Evolutionary conservation across 176 grass and related monocot genomes (phyloP), one percentile per base, ranked within the genome.

Genomic region (Luzula sylvatica): DNA sequence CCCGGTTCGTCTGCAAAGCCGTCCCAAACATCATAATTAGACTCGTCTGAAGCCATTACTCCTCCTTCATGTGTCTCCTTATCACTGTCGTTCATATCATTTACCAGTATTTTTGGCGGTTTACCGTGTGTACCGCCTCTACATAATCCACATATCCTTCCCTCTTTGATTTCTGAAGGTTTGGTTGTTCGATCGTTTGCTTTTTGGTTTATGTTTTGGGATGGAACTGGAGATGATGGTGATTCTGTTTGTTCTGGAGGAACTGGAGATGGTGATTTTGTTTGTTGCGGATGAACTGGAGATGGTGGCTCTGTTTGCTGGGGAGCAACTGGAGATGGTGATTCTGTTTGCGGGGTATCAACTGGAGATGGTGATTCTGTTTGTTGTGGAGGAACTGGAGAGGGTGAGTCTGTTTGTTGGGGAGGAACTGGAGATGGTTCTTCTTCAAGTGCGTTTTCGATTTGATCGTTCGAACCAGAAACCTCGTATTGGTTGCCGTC

Each of bases 21-120:
- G 73, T 98, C 92, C 67, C 80, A 89, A 12, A 79, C 71, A 55
- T 90, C 81, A 82, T 90, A 98, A 51, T 98, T 90, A 5, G 80
- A 68, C 47, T 98, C 92, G 15, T 90, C 92, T 19, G 77, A 98
- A 82, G 83, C 80, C 58, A 82, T 75, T 66, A 72, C 57, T n/a
- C n/a, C n/a, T 23, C 80, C 90, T 75, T 89, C 81, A 9, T 90
- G 89, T 51, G 85, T 68, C 58, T 96, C 92, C 67, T 98, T 84
- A 53, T 98, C 85, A 35, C 92, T 98, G 17, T 88, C 92, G 49
- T 67, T 70, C 15, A 66, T 67, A 46, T 98, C 92, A 38, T 81
- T 67, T 38, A 82, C 60, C 55, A 83, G 77, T 70, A 82, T 55
- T 67, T 77, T 98, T 23, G 92, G 92, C 3, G 85, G 85, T 46